These are phyloP conservation scores for Chalciporus sp. DNA, from an alignment of 1,284 basidiomycete genomes.

Conservation along the genomic window DNA sequence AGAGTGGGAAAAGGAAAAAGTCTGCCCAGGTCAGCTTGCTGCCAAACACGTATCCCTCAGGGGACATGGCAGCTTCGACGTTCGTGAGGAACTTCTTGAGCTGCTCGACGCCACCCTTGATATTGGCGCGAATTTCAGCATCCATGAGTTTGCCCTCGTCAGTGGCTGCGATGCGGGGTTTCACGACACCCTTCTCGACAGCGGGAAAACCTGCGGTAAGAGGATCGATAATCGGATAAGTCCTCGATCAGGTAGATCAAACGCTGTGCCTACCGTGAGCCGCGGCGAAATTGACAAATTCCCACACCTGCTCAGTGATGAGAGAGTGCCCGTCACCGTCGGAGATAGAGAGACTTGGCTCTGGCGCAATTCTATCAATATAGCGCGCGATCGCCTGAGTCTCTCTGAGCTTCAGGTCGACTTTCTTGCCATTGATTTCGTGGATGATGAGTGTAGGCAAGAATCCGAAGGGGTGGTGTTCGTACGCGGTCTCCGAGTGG, in stretches of 20 bases:
- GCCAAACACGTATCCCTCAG: constrained; percentile 33
- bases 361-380: constrained; percentile 30
- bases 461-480: constrained; percentile 36
- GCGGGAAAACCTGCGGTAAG: constrained; percentile 27
- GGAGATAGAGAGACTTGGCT: constrained; percentile 25
- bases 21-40: constrained; percentile 32
- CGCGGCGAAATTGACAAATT: constrained; percentile 31
- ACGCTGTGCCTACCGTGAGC: constrained; percentile 24
- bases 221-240: background rate
- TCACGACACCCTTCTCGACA: constrained; percentile 35
- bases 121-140: constrained; percentile 21
- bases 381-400: constrained; percentile 32
- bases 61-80: constrained; percentile 27
- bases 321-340: constrained; percentile 24
- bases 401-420: constrained; percentile 32
- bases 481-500: constrained; percentile 32
- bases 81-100: constrained; percentile 21
- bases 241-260: background rate
- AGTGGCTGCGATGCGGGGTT: constrained; percentile 31
- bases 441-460: constrained; percentile 34
- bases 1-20: constrained; percentile 36
- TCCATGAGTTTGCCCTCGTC: constrained; percentile 30
- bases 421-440: constrained; percentile 22
- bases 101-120: constrained; percentile 22
- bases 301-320: constrained; percentile 36